Evolutionary conservation across 805 yeast species (phyloP), one percentile per base, ranked within the genome.

Genomic region (Candida boleticola): DNA sequence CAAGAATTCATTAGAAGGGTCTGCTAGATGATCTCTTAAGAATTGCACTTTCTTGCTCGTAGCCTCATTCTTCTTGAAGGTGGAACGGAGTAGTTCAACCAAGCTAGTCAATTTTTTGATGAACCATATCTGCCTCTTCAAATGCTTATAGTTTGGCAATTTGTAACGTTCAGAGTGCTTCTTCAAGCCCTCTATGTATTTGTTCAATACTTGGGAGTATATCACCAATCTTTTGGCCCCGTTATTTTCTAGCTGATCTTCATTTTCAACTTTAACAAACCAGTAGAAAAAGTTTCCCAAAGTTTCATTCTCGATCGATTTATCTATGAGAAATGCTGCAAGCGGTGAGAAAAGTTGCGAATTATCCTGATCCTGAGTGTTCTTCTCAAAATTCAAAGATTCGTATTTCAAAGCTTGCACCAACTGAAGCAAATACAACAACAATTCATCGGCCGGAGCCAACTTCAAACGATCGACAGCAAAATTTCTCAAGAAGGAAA

Each of bases 381-480:
- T 16, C 5, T 29, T 54, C 58, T 49, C 50, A 48, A 18, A 38
- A 42, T 60, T 58, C 31, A 62, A 43, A 9, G 67, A 52, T 54
- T 93, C 99, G 58, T 88, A 88, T 52, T 87, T 84, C 29, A 92
- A 76, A 0, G 96, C 95, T 55, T 90, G 97, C 0, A 92, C 98
- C 14, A 92, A 69, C 61, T 93, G 99, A 42, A 92, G 73, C 48
- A 93, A 66, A 54, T 88, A 93, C 46, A 90, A 70, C 42, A 86
- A 83, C 13, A 93, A 60, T 48, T 92, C 97, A 9, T 77, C 82
- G 52, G 88, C 93, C 27, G 80, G 76, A 0, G 97, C 96, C 45
- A 80, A 73, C 41, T 80, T 77, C 36, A 92, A 66, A 44, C 97
- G 66, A 49, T 87, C 86, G 1, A 92, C 95, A 0, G 99, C 99